Evolutionary conservation across 2,329 filamentous ascomycete species (phyloP).

Genomic region (Shiraia bambusicola): DNA sequence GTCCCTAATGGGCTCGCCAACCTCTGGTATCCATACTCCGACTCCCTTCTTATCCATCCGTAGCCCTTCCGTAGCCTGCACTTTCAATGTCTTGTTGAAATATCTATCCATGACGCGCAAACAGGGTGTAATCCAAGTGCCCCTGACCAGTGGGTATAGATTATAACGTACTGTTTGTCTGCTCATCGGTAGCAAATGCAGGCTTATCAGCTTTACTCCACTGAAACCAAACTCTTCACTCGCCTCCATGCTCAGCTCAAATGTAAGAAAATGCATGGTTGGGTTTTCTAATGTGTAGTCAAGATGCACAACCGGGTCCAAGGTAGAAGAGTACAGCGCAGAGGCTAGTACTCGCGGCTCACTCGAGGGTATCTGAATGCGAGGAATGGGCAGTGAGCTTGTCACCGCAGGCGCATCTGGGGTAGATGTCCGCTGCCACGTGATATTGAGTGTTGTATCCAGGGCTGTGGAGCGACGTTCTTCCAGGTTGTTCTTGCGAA

Average conservation of each 20-base stretch:
- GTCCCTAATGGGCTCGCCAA: constrained; percentile 3
- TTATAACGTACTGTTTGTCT: constrained; percentile 72
- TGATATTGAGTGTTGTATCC: constrained; percentile 72
- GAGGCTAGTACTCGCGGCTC: constrained; percentile 80
- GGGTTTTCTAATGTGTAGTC: constrained; percentile 85
- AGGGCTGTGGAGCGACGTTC: constrained; percentile 75
- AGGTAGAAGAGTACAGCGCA: constrained; percentile 37
- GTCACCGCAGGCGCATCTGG: constrained; percentile 32
- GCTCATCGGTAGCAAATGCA: constrained; percentile 82
- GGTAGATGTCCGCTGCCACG: constrained; percentile 66
- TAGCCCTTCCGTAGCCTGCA: constrained; percentile 75
- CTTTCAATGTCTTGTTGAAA: constrained; percentile 84
- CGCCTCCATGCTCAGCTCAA: constrained; percentile 88
- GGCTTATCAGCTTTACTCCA: constrained; percentile 75
- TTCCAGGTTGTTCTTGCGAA: constrained; percentile 77
- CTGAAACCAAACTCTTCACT: constrained; percentile 92
- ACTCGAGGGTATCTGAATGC: constrained; percentile 74
- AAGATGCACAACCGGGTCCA: constrained; percentile 40
- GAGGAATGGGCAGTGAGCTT: constrained; percentile 72
- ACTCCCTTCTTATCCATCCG: constrained; percentile 56
- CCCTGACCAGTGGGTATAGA: constrained; percentile 65
- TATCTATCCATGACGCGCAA: constrained; percentile 84
- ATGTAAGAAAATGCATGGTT: constrained; percentile 91
- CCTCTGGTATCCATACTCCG: constrained; percentile 41
- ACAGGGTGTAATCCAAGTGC: constrained; percentile 69